Conservation (phyloP, 1,139 yeast species). For the Hyphopichia buzzinii region DNA sequence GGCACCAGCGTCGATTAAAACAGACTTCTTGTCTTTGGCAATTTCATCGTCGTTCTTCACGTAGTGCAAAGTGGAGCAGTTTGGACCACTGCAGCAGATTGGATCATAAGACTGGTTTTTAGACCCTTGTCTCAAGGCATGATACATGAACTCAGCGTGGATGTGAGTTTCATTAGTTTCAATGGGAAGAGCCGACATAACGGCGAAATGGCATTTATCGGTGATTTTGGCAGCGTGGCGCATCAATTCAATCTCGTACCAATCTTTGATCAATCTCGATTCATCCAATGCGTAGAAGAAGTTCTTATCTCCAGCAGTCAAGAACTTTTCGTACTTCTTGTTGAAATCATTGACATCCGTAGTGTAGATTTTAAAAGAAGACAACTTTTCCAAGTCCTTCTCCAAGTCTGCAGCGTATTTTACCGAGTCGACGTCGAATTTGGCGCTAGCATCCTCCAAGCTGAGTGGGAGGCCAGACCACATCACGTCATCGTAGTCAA, state of each 20-base stretch:
- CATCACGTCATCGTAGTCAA: constrained; percentile 88
- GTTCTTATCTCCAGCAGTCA: constrained; percentile 42
- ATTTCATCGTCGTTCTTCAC: constrained; percentile 75
- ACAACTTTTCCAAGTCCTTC: constrained; percentile 26
- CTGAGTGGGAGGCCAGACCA: constrained; percentile 91
- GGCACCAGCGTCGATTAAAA: constrained; percentile 94
- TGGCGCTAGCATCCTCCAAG: constrained; percentile 58
- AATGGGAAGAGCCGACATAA: constrained; percentile 88
- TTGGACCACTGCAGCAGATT: constrained; percentile 91
- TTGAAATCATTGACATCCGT: constrained; percentile 45
- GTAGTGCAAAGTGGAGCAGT: constrained; percentile 89
- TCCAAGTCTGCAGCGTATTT: constrained; percentile 53
- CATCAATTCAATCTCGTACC: constrained; percentile 72
- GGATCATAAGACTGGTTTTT: constrained; percentile 90
- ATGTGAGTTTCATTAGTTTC: constrained; percentile 87
- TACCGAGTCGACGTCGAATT: constrained; percentile 81
- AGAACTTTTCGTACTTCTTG: constrained; percentile 23
- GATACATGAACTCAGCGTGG: constrained; percentile 93
- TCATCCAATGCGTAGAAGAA: constrained; percentile 82
- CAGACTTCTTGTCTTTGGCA: constrained; percentile 50
- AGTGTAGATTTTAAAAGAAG: constrained; percentile 26
- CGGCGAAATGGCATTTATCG: constrained; percentile 85
- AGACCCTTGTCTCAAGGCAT: constrained; percentile 91
- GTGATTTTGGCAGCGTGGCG: constrained; percentile 79
- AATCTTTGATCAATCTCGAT: constrained; percentile 80